A percentile compares a stretch with the other conserved stretches of the same genome.
Evolutionary conservation across 768 basidiomycete genomes (phyloP).

Genomic region (Sporobolomyces pararoseus): DNA sequence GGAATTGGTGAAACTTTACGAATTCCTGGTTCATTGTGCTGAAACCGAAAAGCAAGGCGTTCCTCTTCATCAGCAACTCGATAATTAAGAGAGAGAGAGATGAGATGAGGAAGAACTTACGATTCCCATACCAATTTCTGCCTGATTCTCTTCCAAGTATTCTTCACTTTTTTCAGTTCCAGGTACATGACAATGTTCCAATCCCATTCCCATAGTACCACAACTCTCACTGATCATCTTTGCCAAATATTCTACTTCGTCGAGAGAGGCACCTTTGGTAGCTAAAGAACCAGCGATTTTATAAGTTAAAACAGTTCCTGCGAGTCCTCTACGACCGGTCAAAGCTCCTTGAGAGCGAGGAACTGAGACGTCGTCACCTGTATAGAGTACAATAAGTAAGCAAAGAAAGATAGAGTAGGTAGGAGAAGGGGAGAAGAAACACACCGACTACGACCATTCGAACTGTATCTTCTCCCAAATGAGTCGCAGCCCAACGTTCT

Average conservation of each 20-base stretch:
- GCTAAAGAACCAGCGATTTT: conserved; percentile 52
- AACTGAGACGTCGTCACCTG: conserved; percentile 53
- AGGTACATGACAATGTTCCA: conserved; percentile 53
- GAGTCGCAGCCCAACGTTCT: conserved; percentile 41
- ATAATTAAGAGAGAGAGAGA: no score
- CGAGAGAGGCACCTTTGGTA: conserved; percentile 47
- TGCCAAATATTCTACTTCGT: conserved; percentile 49
- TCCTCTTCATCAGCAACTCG: no score
- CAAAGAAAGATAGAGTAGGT: background rate
- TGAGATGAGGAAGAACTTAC: conserved; percentile 18
- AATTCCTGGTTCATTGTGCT: conserved; percentile 53
- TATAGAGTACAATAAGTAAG: background rate
- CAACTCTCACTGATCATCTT: conserved; percentile 45
- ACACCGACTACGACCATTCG: conserved; percentile 49
- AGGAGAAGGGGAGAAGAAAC: background rate
- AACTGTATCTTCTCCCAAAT: conserved; percentile 46
- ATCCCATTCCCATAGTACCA: conserved; percentile 51
- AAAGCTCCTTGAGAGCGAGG: conserved; percentile 50
- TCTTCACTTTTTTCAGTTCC: conserved; percentile 49
- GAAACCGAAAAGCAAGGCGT: no score
- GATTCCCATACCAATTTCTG: conserved; percentile 51
- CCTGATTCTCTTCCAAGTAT: conserved; percentile 48
- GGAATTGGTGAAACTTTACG: conserved; percentile 44
- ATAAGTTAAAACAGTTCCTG: conserved; percentile 52
- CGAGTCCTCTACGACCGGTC: conserved; percentile 52